Base-by-base conservation (phyloP, 2,329 filamentous ascomycete genomes). In the Fusarium camptoceras region DNA sequence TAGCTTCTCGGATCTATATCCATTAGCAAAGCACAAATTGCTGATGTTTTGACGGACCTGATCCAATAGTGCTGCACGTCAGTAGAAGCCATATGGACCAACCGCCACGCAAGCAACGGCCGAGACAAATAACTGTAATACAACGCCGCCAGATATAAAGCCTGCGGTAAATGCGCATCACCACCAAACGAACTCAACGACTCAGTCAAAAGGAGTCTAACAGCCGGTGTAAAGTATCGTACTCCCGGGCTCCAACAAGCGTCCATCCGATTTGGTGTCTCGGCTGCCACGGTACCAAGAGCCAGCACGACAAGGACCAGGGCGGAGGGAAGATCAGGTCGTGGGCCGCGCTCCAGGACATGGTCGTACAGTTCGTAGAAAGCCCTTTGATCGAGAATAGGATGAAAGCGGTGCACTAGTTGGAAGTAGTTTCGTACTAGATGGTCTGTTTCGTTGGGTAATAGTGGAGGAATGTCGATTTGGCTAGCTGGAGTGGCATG, bases 61-160 rank as follows among this genome's bases (percentile, higher is more conserved):
- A 72, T 72, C 70, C 70, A 72, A 8, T 73, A 72, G 25, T 72
- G 70, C 16, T 72, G 70, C 0, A 72, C 58, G 31, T 72, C 70
- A 0, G 70, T 72, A 6, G 70, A 72, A 4, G 70, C 70, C 56
- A 72, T 72, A 4, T 72, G 70, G 0, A 72, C 70, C 16, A 72
- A 9, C 7, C 70, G 49, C 70, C 70, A 72, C 1, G 70, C 70
- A 5, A 73, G 66, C 2, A 72, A 39, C 5, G 70, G 70, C 16
- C 70, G 55, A 1, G 70, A 72, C 16, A 72, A 43, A 11, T 73
- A 72, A 10, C 70, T 73, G 15, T 73, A 72, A 12, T 71, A 72
- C n/a, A 72, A 18, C 2, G 67, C 68, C 8, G 70, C 66, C 8
- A 73, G 14, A 15, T 68, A 73, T 8, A 72, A 16, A 4, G 70